Percentiles rank a stretch among this genome's conserved stretches.
Evolutionary conservation across 192 early-diverging fungal genomes (phyloP).

Genomic region (Backusella morwellensis): DNA sequence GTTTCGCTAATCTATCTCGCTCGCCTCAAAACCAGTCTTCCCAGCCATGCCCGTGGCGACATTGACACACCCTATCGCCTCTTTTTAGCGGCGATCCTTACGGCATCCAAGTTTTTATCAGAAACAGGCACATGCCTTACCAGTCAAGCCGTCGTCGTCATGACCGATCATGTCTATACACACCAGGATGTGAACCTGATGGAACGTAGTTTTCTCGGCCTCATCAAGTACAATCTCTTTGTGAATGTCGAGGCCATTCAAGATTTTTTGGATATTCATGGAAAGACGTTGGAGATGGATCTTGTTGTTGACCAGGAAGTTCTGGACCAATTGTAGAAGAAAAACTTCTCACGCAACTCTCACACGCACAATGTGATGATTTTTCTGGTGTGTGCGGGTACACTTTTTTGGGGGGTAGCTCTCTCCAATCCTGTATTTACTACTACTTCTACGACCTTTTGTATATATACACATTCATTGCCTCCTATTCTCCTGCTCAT

Average conservation of each 20-base stretch:
- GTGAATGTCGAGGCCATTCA: slow-evolving; percentile 48
- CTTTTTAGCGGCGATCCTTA: slow-evolving; percentile 66
- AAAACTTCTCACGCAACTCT: neutral
- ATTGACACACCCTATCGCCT: slow-evolving; percentile 72
- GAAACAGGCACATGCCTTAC: slow-evolving; percentile 44
- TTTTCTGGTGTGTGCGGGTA: neutral
- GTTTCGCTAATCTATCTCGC: slow-evolving; percentile 71
- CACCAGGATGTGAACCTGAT: slow-evolving; percentile 52
- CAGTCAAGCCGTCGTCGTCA: slow-evolving; percentile 34
- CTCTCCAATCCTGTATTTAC: neutral
- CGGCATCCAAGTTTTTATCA: slow-evolving; percentile 63
- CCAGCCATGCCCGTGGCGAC: slow-evolving; percentile 60
- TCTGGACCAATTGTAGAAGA: slow-evolving; percentile 14
- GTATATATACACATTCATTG: neutral
- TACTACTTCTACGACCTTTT: neutral
- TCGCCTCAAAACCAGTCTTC: slow-evolving; percentile 58
- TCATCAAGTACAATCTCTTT: slow-evolving; percentile 54
- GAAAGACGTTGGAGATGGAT: slow-evolving; percentile 36
- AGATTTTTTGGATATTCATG: slow-evolving; percentile 39
- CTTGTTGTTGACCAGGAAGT: slow-evolving; percentile 20
- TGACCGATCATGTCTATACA: slow-evolving; percentile 52
- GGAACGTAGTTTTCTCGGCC: slow-evolving; percentile 55
- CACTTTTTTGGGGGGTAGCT: neutral
- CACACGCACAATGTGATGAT: neutral
- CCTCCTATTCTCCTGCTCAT: neutral